These are phyloP conservation scores for Aspergillus novoparasiticus DNA, from an alignment of 2,329 filamentous ascomycete genomes.

Conservation along the genomic window DNA sequence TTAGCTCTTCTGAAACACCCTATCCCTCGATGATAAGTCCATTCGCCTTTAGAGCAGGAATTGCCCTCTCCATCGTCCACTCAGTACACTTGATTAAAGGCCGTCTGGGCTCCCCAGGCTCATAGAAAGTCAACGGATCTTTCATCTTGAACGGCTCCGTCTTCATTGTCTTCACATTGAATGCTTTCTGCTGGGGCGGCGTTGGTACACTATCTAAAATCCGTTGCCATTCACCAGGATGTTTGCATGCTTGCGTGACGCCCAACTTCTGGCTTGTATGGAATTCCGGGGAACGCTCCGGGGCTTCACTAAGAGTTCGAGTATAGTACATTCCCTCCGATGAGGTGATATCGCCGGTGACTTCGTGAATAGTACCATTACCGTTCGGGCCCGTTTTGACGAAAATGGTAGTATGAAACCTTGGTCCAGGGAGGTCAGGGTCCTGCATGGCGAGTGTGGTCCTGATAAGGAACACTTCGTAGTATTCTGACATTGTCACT, in stretches of 20 bases:
- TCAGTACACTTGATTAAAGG: constrained; percentile 19
- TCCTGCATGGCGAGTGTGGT: constrained; percentile 12
- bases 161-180: constrained; percentile 14
- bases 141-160: constrained; percentile 16
- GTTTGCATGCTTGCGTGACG: not conserved
- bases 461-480: constrained; percentile 8
- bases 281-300: constrained; percentile 4
- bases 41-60: constrained; percentile 13
- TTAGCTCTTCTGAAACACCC: no score
- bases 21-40: not conserved
- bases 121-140: constrained; percentile 11
- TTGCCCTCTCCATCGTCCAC: constrained; percentile 16
- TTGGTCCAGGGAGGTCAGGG: constrained; percentile 10
- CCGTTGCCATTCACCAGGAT: constrained; percentile 9
- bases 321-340: constrained; percentile 13
- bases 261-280: constrained; percentile 6
- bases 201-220: constrained; percentile 5
- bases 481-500: not conserved
- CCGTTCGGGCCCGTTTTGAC: constrained; percentile 8
- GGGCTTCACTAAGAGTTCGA: not conserved
- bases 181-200: constrained; percentile 17
- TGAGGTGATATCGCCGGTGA: constrained; percentile 15
- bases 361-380: constrained; percentile 12
- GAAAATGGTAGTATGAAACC: constrained; percentile 16
- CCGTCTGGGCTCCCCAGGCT: constrained; percentile 1